Conservation (phyloP, 2,329 filamentous ascomycete species). For the Elsinoe fawcettii region DNA sequence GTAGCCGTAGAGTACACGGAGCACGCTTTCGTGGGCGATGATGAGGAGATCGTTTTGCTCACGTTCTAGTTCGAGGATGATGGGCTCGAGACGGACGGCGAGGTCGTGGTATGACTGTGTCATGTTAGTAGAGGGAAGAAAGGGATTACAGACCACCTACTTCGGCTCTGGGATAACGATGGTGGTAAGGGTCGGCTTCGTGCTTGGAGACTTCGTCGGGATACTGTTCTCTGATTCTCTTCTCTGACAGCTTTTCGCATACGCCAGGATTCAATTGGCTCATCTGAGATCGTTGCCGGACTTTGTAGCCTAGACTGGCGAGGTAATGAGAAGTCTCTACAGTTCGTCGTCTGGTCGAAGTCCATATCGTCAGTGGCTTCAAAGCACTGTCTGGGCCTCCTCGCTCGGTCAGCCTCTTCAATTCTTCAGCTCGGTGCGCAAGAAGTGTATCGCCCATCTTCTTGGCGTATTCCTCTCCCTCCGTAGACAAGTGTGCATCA, state of each 20-base stretch:
- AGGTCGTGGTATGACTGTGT: slow-evolving; percentile 89
- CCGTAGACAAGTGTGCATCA: slow-evolving; percentile 73
- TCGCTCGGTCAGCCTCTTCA: slow-evolving; percentile 57
- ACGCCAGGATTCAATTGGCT: slow-evolving; percentile 95
- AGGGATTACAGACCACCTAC: slow-evolving; percentile 40
- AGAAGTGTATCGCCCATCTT: slow-evolving; percentile 81
- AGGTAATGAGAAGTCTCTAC: slow-evolving; percentile 82
- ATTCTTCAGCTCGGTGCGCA: slow-evolving; percentile 75
- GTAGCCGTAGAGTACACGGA: slow-evolving; percentile 93
- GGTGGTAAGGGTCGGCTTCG: slow-evolving; percentile 90
- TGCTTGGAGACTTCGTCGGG: slow-evolving; percentile 90
- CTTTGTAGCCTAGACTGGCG: slow-evolving; percentile 70
- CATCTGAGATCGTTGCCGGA: slow-evolving; percentile 90
- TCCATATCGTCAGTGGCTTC: slow-evolving; percentile 86
- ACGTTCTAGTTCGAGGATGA: slow-evolving; percentile 92
- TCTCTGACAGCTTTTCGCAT: slow-evolving; percentile 86
- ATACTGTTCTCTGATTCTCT: slow-evolving; percentile 69
- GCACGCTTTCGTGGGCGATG: slow-evolving; percentile 95
- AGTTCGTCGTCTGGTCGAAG: slow-evolving; percentile 81
- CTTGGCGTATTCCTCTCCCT: slow-evolving; percentile 71
- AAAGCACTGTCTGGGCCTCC: slow-evolving; percentile 61
- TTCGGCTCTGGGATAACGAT: slow-evolving; percentile 90
- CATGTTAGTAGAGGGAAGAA: slow-evolving; percentile 21
- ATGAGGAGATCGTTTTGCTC: slow-evolving; percentile 97
- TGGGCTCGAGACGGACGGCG: slow-evolving; percentile 93